Conservation (phyloP, 495 filamentous ascomycete species). For the Xylaria longipes region DNA sequence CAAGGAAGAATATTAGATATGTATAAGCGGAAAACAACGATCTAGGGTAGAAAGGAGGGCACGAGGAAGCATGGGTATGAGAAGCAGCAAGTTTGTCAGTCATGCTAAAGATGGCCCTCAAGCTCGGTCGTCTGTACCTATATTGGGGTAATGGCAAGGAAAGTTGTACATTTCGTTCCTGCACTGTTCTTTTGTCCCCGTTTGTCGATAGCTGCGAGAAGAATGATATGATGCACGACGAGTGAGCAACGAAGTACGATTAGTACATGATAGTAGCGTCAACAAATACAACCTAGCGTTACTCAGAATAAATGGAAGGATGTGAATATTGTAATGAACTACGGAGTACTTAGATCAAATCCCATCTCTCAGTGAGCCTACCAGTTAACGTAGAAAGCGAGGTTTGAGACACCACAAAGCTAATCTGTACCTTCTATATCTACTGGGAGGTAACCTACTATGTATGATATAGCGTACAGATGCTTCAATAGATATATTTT, state of each 20-base stretch:
- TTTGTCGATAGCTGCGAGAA: neutral
- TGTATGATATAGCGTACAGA: neutral
- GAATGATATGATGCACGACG: neutral
- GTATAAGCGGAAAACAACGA: conserved; percentile 20
- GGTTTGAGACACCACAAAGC: neutral
- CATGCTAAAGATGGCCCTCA: neutral
- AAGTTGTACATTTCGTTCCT: neutral
- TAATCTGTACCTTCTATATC: neutral
- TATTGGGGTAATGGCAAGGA: conserved; percentile 9
- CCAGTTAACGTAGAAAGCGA: neutral
- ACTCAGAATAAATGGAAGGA: neutral
- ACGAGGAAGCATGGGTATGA: neutral
- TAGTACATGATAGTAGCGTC: neutral
- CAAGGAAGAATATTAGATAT: conserved; percentile 17
- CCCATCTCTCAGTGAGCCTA: neutral
- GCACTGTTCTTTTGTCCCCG: neutral
- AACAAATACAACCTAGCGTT: neutral
- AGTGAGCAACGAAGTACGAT: neutral
- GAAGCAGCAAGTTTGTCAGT: neutral
- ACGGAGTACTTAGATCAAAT: neutral
- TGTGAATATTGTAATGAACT: neutral
- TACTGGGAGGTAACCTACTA: neutral
- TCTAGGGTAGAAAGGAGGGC: conserved; percentile 10
- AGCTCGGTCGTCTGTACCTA: conserved; percentile 12
- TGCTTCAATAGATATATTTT: neutral